Base-by-base conservation (phyloP, 2,329 filamentous ascomycete species). In the Hypomyces rosellus region DNA sequence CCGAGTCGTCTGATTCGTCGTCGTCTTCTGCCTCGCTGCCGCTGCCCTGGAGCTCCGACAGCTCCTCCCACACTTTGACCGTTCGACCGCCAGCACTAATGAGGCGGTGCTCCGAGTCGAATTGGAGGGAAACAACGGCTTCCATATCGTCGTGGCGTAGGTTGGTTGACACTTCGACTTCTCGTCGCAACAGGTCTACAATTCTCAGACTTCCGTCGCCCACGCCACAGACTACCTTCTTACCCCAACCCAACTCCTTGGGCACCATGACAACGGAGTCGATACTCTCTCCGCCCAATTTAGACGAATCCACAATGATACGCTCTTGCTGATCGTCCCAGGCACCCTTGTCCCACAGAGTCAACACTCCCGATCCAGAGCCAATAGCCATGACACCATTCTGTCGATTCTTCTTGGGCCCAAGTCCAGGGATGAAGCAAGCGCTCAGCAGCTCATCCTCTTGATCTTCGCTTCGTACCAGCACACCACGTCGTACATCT, bases 321-420 rank as follows among this genome's bases (percentile, higher is more conserved):
- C 90, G 81, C 69, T 95, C 90, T 59, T 95, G 88, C 65, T 96
- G 89, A 65, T 97, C 92, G 62, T 95, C 91, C 92, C 93, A 97
- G 1, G 88, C 82, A 1, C 92, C 92, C 58, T 86, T 86, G 67
- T 99, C 92, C 91, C 93, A 99, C 6, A 97, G 72, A 4, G 91
- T 96, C 55, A 97, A 67, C 1, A 96, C 82, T 3, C 93, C 93
- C 39, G 81, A 85, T 15, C 82, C 85, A 22, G 78, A 82, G 18
- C 88, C 89, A 34, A 88, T 86, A 0, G 90, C 88, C 3, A 93
- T 68, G 3, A 93, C 77, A 5, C 89, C 89, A 43, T 88, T 86
- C 60, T 82, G 85, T 36, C 77, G 71, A 54, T 79, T 76, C 55
- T 74, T 74, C 64, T 82, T 84, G 30, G 85, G 83, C 0, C 87